Evolutionary conservation across 2,329 filamentous ascomycete species (phyloP), one percentile per base, ranked within the genome.

Genomic region (Knufia fluminis): DNA sequence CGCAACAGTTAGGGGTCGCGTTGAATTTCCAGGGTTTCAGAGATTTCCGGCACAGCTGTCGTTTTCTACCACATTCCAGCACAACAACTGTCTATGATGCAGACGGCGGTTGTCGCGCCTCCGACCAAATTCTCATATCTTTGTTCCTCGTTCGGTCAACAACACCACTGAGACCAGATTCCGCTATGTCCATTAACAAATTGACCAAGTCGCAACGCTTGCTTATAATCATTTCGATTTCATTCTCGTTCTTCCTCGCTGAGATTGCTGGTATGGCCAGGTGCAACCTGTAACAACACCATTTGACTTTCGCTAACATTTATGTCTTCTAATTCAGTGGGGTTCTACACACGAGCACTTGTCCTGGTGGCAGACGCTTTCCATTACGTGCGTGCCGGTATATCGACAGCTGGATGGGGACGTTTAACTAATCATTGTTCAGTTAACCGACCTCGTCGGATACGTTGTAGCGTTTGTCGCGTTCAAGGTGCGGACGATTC

Each of bases 321-420:
- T 39, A 20, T 20, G n/a, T 16, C n/a, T 20, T 39, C 19, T 20
- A 20, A 16, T 39, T 16, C 53, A 78, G 78, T 83, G 52, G 82
- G 82, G 1, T 83, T 86, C 58, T 80, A 79, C 52, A 88, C 85
- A 1, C 72, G 73, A 46, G 88, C 85, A 0, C 71, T 90, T 9
- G 83, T 83, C 1, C 70, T 90, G 2, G 71, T 89, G 22, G 84
- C 85, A 23, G 85, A 90, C 71, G 83, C 86, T 1, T 88, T 89
- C 58, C 85, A 89, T 62, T 86, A 87, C 61, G 82, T 85, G 67
- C 53, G 76, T 60, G 19, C 19, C n/a, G n/a, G 35, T 48, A 56
- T n/a, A 33, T 32, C 22, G 40, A 36, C 10, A 48, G 42, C 28
- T 28, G 26, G 10, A 6, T 17, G 33, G 28, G 26, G 26, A 28